Percentiles rank a stretch among this genome's conserved stretches.
Evolutionary conservation across 2,329 filamentous ascomycete species (phyloP).

Genomic region (Neofusicoccum sp.): DNA sequence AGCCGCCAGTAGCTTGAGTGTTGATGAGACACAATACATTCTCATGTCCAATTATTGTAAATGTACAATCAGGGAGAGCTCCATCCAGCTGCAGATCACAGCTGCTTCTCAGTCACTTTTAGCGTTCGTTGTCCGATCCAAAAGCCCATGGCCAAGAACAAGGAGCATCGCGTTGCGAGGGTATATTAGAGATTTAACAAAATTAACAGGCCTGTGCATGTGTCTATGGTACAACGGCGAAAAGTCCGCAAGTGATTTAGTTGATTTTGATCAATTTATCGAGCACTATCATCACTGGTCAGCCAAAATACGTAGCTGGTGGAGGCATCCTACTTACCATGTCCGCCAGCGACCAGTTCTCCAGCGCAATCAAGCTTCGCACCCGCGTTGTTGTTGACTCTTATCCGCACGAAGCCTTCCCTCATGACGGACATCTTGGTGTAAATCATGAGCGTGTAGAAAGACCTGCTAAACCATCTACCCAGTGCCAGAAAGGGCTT

Average conservation of each 20-base stretch:
- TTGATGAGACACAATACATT: no score
- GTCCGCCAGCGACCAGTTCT: background rate
- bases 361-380: slow-evolving; percentile 8
- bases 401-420: background rate
- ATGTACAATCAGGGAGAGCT: no score
- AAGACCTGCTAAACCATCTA: background rate
- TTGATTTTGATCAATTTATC: background rate
- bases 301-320: background rate
- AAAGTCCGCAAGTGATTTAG: background rate
- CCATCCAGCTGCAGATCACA: no score
- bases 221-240: background rate
- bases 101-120: no score
- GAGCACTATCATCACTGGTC: background rate
- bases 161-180: no score
- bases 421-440: slow-evolving; percentile 13
- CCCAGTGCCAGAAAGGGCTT: background rate
- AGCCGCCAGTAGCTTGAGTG: no score
- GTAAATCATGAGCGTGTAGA: slow-evolving; percentile 5
- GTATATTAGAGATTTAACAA: no score
- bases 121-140: no score
- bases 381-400: background rate
- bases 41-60: no score
- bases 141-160: no score
- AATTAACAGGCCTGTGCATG: background rate
- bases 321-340: background rate